Conservation (phyloP, 2,329 filamentous ascomycete genomes). For the Hansfordia pulvinata region DNA sequence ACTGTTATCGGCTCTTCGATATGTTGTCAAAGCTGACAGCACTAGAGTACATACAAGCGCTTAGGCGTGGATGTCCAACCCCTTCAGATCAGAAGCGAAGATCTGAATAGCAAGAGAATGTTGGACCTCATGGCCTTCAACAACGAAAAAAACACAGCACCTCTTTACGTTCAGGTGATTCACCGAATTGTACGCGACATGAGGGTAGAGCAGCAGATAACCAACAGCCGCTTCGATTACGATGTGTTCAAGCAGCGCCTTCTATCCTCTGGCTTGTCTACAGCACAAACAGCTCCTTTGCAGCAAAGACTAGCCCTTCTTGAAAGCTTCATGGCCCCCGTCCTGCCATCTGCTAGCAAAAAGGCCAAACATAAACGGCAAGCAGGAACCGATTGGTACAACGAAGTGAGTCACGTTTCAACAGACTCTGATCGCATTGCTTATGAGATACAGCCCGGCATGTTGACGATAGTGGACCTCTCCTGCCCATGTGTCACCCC, state of each 20-base stretch:
- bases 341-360: too few species aligned
- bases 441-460: too few species aligned
- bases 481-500: slow-evolving; percentile 58
- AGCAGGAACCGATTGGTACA: slow-evolving; percentile 14
- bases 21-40: slow-evolving; percentile 2
- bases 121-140: slow-evolving; percentile 47
- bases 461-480: slow-evolving; percentile 56
- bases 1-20: not conserved
- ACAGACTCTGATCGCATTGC: too few species aligned
- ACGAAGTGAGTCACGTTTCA: slow-evolving; percentile 13
- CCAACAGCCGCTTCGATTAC: slow-evolving; percentile 35
- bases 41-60: slow-evolving; percentile 23
- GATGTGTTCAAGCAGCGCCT: slow-evolving; percentile 26
- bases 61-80: slow-evolving; percentile 33
- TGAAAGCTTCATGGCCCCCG: slow-evolving; percentile 49
- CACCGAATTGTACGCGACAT: slow-evolving; percentile 42
- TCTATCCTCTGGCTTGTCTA: slow-evolving; percentile 22
- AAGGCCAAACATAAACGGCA: too few species aligned
- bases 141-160: too few species aligned
- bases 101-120: slow-evolving; percentile 45
- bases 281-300: slow-evolving; percentile 39
- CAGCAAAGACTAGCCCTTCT: slow-evolving; percentile 45
- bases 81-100: slow-evolving; percentile 32
- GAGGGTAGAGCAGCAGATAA: slow-evolving; percentile 31
- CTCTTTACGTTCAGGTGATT: slow-evolving; percentile 44